Conservation (phyloP, 1,284 basidiomycete species). For the Irpex rosettiformis region DNA sequence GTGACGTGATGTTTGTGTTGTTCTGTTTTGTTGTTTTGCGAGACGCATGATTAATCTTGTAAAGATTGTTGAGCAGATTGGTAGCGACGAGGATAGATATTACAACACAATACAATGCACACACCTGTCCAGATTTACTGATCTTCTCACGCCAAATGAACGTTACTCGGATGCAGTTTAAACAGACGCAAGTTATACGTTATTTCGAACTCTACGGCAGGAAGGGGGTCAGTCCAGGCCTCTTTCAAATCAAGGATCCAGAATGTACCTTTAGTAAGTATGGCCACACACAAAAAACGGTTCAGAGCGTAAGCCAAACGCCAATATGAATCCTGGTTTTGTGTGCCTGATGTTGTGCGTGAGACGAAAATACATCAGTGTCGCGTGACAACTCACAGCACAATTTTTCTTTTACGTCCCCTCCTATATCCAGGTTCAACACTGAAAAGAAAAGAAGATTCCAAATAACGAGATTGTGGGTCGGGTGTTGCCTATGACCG, state of each 20-base stretch:
- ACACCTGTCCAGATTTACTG: conserved; percentile 1
- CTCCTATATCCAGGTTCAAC: no score
- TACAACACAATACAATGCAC: background rate
- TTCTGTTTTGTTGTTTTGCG: background rate
- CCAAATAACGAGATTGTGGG: conserved; percentile 4
- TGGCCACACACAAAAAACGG: background rate
- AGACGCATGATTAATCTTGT: background rate
- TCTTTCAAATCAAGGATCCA: no score
- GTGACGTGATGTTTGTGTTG: no score
- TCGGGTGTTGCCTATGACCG: background rate
- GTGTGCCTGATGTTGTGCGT: background rate
- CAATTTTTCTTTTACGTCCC: no score
- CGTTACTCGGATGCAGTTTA: conserved; percentile 4
- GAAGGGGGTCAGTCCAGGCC: background rate
- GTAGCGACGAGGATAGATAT: background rate
- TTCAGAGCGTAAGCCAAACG: conserved; percentile 1
- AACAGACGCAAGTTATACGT: background rate
- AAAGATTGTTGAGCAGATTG: no score
- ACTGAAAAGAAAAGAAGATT: conserved; percentile 5
- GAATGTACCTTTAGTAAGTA: background rate
- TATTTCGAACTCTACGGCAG: conserved; percentile 1
- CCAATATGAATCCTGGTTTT: background rate
- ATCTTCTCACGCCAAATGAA: conserved; percentile 10
- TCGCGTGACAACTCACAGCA: conserved; percentile 1
- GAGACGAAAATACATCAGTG: background rate